phyloP scores from a whole-genome alignment of 805 yeast species.

The Starmerella khaoyaiensis region DNA sequence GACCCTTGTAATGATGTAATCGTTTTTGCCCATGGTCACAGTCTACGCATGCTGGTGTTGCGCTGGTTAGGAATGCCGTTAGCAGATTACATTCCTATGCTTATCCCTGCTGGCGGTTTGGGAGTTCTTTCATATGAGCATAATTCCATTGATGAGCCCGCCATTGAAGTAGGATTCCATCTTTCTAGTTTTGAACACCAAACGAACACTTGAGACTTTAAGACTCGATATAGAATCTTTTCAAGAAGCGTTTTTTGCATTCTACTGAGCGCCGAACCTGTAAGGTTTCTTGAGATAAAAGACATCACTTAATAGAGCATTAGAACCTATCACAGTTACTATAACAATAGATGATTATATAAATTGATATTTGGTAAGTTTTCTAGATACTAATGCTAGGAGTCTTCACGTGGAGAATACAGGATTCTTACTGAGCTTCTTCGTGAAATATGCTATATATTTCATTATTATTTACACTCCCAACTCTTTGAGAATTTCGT shows the following conservation, averaged over 20 bases:
- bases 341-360: too few species aligned
- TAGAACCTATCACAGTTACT: too few species aligned
- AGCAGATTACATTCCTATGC: slow-evolving; percentile 56
- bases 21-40: slow-evolving; percentile 89
- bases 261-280: too few species aligned
- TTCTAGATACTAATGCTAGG: too few species aligned
- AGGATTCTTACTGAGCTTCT: too few species aligned
- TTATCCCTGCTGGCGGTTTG: slow-evolving; percentile 90
- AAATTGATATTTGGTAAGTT: too few species aligned
- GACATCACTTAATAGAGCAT: too few species aligned
- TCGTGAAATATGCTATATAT: too few species aligned
- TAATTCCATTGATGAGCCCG: slow-evolving; percentile 73
- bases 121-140: slow-evolving; percentile 89
- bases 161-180: slow-evolving; percentile 48
- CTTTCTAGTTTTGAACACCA: slow-evolving; percentile 19
- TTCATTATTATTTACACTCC: slow-evolving; percentile 20
- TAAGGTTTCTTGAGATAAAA: too few species aligned
- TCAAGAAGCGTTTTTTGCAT: too few species aligned
- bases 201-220: slow-evolving; percentile 2
- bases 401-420: too few species aligned
- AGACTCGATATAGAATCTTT: too few species aligned
- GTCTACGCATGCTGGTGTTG: slow-evolving; percentile 76
- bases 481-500: slow-evolving; percentile 37
- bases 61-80: slow-evolving; percentile 66
- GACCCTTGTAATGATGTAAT: slow-evolving; percentile 55